phyloP scores from a whole-genome alignment of 768 basidiomycete genomes.

The Xanthoconium stramineum region DNA sequence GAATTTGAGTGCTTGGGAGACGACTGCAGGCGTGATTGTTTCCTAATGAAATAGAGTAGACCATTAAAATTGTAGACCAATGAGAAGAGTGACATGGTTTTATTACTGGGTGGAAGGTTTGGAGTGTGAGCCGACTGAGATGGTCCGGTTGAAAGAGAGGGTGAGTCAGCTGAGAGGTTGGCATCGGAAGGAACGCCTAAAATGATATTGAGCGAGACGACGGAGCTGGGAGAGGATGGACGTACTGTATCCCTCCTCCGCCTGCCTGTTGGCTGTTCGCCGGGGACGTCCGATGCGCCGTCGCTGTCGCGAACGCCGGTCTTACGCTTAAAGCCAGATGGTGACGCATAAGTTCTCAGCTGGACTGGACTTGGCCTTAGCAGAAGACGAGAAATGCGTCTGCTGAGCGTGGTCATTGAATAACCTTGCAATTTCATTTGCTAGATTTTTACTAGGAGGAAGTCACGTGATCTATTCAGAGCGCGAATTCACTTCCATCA shows the following conservation, averaged over 20 bases:
- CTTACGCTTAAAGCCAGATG: constrained; percentile 22
- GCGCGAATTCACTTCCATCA: too few species aligned
- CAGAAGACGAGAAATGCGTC: constrained; percentile 10
- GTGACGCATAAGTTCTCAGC: constrained; percentile 18
- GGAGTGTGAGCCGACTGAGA: constrained; percentile 34
- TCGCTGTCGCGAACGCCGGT: constrained; percentile 9
- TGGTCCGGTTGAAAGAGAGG: constrained; percentile 41
- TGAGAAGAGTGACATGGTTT: background rate
- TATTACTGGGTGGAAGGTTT: constrained; percentile 44
- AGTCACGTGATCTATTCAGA: too few species aligned
- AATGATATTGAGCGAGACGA: background rate
- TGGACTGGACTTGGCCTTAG: background rate
- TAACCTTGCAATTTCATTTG: background rate
- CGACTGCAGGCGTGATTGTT: constrained; percentile 28
- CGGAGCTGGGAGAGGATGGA: background rate
- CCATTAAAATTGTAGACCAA: background rate
- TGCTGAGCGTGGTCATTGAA: constrained; percentile 16
- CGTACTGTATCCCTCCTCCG: constrained; percentile 25
- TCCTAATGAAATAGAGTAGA: constrained; percentile 23
- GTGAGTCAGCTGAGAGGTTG: constrained; percentile 36
- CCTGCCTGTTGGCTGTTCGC: constrained; percentile 21
- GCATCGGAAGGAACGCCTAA: constrained; percentile 45
- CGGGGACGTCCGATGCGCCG: constrained; percentile 9
- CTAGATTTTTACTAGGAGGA: too few species aligned
- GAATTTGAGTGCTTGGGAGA: constrained; percentile 49